Evolutionary conservation across 306 rosid species (phyloP).

Genomic region (Oxytropis ochrocephala): DNA sequence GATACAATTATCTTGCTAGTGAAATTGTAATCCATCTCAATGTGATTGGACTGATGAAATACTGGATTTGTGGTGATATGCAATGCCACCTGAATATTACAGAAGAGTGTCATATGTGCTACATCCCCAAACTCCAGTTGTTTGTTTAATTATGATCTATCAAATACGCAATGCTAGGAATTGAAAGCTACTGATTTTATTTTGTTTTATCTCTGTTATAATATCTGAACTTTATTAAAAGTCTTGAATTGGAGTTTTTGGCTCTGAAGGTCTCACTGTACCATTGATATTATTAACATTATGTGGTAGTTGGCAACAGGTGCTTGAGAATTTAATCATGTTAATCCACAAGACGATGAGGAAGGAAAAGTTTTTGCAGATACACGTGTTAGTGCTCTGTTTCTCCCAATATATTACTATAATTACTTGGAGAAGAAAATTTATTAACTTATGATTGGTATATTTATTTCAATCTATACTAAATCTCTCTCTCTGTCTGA

Average conservation of each 20-base stretch:
- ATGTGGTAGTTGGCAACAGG: slow-evolving; percentile 45
- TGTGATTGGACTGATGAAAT: neutral
- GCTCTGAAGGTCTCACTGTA: neutral
- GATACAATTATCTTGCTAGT: neutral
- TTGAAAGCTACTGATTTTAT: neutral
- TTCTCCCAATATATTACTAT: neutral
- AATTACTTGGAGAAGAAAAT: neutral
- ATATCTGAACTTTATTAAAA: neutral
- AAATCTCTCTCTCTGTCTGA: slow-evolving; percentile 20
- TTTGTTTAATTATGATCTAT: neutral
- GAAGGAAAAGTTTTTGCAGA: slow-evolving; percentile 75
- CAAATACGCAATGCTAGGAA: neutral
- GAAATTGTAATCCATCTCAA: neutral
- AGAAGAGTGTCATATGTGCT: neutral
- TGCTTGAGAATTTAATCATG: slow-evolving; percentile 97
- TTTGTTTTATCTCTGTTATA: neutral
- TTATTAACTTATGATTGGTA: neutral
- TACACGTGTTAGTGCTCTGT: slow-evolving; percentile 61
- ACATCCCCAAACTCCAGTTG: neutral
- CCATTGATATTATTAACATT: slow-evolving; percentile 24
- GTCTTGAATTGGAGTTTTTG: slow-evolving; percentile 5
- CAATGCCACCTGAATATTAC: neutral
- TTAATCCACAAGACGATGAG: slow-evolving; percentile 95
- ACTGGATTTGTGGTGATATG: neutral
- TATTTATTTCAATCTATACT: slow-evolving; percentile 15